A percentile compares a stretch with the other conserved stretches of the same genome.
These are phyloP conservation scores for Diaporthe sp. DNA, from an alignment of 2,329 filamentous ascomycete species.

Conservation along the genomic window DNA sequence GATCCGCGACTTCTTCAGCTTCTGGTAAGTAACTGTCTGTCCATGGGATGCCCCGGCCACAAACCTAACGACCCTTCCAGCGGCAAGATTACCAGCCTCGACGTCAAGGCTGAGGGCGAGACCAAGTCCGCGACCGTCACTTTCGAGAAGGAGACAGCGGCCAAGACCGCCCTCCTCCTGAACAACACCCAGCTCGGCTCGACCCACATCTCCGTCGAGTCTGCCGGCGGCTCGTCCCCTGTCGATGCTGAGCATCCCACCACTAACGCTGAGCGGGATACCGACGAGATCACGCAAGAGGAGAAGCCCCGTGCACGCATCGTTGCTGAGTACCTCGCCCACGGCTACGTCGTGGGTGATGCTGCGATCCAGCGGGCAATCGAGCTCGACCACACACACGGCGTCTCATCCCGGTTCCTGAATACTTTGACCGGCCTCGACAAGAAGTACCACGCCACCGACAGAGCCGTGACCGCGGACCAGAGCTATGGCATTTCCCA, in stretches of 20 bases:
- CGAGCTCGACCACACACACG: constrained; percentile 90
- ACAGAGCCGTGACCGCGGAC: constrained; percentile 88
- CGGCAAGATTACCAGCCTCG: constrained; percentile 90
- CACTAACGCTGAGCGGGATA: constrained; percentile 69
- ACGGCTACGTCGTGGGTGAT: constrained; percentile 88
- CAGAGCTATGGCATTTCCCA: constrained; percentile 85
- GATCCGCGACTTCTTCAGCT: constrained; percentile 97
- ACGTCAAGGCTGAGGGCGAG: constrained; percentile 77
- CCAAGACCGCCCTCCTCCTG: constrained; percentile 95
- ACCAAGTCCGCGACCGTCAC: constrained; percentile 90
- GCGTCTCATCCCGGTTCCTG: constrained; percentile 85
- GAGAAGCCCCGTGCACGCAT: constrained; percentile 97
- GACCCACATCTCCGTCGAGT: constrained; percentile 83
- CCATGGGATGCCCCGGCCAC: background rate
- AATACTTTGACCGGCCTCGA: constrained; percentile 83
- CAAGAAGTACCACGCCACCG: constrained; percentile 86
- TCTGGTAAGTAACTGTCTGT: constrained; percentile 73
- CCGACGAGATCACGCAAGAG: constrained; percentile 87
- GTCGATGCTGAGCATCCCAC: constrained; percentile 70
- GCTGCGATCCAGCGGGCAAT: constrained; percentile 85
- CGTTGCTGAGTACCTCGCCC: constrained; percentile 94
- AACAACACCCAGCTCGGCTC: constrained; percentile 96
- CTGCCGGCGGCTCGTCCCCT: constrained; percentile 74
- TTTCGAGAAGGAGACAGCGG: constrained; percentile 96
- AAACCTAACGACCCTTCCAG: constrained; percentile 58